phyloP scores from a whole-genome alignment of 805 yeast genomes.

The Nakazawaea wyomingensis region DNA sequence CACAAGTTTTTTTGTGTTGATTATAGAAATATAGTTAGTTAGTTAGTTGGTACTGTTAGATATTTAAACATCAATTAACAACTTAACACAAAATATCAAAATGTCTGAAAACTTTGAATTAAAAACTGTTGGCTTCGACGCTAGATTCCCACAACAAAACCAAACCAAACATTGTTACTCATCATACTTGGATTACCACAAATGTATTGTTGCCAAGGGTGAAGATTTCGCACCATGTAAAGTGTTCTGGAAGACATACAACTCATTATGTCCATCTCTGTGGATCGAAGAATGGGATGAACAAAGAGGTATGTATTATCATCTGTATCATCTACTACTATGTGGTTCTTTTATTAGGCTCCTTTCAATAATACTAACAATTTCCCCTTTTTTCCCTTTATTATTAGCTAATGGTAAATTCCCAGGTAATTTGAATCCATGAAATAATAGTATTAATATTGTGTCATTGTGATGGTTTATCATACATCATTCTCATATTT shows the following conservation, averaged over 20 bases:
- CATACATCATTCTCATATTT: neutral
- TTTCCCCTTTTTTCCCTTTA: too few species aligned
- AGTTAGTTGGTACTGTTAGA: too few species aligned
- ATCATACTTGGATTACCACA: conserved; percentile 95
- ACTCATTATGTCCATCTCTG: conserved; percentile 77
- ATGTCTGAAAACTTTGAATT: conserved; percentile 39
- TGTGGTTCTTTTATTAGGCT: too few species aligned
- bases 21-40: too few species aligned
- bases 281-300: conserved; percentile 89
- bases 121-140: conserved; percentile 73
- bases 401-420: conserved; percentile 23
- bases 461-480: too few species aligned
- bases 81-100: conserved; percentile 4
- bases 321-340: too few species aligned
- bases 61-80: neutral
- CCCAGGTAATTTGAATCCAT: conserved; percentile 31
- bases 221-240: conserved; percentile 98
- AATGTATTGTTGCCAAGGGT: conserved; percentile 94
- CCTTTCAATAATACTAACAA: conserved; percentile 3
- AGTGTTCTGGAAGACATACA: conserved; percentile 87
- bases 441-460: neutral
- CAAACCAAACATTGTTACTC: conserved; percentile 99
- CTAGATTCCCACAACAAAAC: conserved; percentile 95
- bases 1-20: neutral
- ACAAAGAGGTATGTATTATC: conserved; percentile 50